Percentiles rank a stretch among this genome's conserved stretches.
These are phyloP conservation scores for Microcera coccophila DNA, from an alignment of 2,329 filamentous ascomycete species.

Conservation along the genomic window DNA sequence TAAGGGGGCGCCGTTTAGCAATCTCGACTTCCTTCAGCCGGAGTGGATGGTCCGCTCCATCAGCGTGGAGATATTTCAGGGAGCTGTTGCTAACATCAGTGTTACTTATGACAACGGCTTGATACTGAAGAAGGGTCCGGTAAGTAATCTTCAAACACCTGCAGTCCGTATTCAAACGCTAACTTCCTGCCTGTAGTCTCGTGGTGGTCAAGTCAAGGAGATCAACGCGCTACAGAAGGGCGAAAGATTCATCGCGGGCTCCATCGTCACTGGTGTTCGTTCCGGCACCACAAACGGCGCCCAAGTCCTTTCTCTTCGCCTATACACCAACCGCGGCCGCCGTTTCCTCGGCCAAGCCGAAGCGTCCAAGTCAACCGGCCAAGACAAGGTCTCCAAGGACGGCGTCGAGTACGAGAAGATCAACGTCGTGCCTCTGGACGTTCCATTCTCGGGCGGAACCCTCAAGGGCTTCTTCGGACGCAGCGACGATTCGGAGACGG, in stretches of 20 bases:
- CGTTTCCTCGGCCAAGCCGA: not conserved
- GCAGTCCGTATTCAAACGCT: not conserved
- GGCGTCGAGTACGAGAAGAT: not conserved
- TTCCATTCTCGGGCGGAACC: not conserved
- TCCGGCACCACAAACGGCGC: not conserved
- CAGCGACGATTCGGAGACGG: not conserved
- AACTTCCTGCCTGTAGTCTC: not conserved
- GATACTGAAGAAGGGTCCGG: no score
- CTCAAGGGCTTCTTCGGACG: constrained; percentile 1
- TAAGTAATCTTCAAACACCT: no score
- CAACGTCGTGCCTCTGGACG: not conserved
- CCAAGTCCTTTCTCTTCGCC: not conserved
- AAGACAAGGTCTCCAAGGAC: not conserved
- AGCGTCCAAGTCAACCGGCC: not conserved
- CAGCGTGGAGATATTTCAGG: not conserved
- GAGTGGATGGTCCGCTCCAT: not conserved
- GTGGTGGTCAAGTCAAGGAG: not conserved
- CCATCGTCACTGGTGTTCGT: not conserved
- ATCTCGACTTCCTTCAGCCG: constrained; percentile 2
- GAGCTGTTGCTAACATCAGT: no score
- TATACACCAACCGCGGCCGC: constrained; percentile 2
- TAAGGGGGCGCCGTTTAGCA: constrained; percentile 1
- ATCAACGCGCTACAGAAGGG: not conserved
- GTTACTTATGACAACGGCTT: no score
- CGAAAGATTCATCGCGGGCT: constrained; percentile 1